A percentile compares a stretch with the other conserved stretches of the same genome.
Conservation (phyloP, 768 basidiomycete species). For the Ephemerocybe angulata region DNA sequence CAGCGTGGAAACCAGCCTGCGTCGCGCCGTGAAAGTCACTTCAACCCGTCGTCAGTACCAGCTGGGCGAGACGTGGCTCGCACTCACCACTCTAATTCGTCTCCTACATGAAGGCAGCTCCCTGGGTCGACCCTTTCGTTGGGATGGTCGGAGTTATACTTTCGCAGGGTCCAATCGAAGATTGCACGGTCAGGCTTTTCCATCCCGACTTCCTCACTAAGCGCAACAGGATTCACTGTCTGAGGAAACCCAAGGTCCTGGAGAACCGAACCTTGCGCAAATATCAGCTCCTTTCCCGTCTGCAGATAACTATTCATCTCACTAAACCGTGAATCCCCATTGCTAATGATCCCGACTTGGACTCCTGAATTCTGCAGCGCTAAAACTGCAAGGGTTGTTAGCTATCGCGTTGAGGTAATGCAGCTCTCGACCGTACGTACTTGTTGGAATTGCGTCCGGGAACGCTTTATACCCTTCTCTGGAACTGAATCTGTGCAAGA, state of each 20-base stretch:
- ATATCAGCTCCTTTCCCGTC: background rate
- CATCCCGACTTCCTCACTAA: conserved; percentile 66
- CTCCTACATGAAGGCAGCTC: conserved; percentile 70
- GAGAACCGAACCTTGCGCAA: conserved; percentile 43
- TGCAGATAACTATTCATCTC: conserved; percentile 19
- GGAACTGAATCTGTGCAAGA: conserved; percentile 70
- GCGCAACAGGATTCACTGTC: conserved; percentile 50
- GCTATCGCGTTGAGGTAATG: background rate
- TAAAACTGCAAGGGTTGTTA: conserved; percentile 32
- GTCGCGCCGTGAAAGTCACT: conserved; percentile 69
- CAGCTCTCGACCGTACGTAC: conserved; percentile 12
- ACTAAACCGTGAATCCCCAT: conserved; percentile 73
- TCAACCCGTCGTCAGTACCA: conserved; percentile 4
- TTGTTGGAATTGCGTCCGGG: conserved; percentile 29
- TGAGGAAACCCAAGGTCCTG: conserved; percentile 53
- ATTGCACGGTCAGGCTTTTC: conserved; percentile 67
- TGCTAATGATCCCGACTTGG: conserved; percentile 61
- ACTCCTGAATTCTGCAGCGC: conserved; percentile 41
- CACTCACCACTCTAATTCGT: conserved; percentile 62
- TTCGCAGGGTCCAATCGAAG: conserved; percentile 46
- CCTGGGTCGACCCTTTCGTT: conserved; percentile 26
- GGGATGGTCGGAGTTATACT: conserved; percentile 14
- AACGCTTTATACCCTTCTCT: conserved; percentile 57
- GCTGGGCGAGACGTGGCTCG: background rate
- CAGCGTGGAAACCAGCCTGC: conserved; percentile 49